Evolutionary conservation across 1,284 basidiomycete genomes (phyloP).

Genomic region (Puccinia horiana): DNA sequence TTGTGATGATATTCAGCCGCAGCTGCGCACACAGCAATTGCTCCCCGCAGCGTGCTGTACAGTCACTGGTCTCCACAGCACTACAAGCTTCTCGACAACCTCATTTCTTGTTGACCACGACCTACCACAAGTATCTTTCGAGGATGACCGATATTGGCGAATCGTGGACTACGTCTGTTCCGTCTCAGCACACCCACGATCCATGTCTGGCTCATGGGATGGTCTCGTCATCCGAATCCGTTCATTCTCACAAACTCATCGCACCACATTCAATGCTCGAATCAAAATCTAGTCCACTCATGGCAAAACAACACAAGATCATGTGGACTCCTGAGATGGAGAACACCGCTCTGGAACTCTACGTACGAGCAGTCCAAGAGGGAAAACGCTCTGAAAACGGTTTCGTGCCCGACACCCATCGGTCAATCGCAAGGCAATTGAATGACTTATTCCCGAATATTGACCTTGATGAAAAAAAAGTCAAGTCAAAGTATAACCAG

Average conservation of each 20-base stretch:
- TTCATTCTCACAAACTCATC: background rate
- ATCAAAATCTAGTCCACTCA: conserved; percentile 1
- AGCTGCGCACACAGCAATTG: background rate
- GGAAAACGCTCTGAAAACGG: conserved; percentile 23
- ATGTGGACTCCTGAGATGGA: conserved; percentile 40
- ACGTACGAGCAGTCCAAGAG: conserved; percentile 15
- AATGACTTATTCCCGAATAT: conserved; percentile 18
- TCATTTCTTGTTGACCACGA: background rate
- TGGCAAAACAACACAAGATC: conserved; percentile 31
- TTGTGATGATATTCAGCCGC: too few species aligned
- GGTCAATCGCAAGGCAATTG: conserved; percentile 15
- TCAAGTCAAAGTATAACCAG: conserved; percentile 32
- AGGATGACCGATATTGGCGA: conserved; percentile 14
- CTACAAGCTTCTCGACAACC: too few species aligned
- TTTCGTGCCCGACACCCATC: conserved; percentile 16
- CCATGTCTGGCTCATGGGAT: background rate
- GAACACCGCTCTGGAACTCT: conserved; percentile 16
- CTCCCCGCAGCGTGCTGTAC: too few species aligned
- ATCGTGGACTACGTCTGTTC: background rate
- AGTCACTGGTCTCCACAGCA: background rate
- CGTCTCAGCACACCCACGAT: conserved; percentile 7
- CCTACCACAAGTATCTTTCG: background rate
- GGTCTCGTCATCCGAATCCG: conserved; percentile 7
- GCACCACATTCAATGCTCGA: conserved; percentile 8
- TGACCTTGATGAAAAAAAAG: conserved; percentile 24